Evolutionary conservation across 1,139 yeast species (phyloP).

Genomic region (Candida sp.): DNA sequence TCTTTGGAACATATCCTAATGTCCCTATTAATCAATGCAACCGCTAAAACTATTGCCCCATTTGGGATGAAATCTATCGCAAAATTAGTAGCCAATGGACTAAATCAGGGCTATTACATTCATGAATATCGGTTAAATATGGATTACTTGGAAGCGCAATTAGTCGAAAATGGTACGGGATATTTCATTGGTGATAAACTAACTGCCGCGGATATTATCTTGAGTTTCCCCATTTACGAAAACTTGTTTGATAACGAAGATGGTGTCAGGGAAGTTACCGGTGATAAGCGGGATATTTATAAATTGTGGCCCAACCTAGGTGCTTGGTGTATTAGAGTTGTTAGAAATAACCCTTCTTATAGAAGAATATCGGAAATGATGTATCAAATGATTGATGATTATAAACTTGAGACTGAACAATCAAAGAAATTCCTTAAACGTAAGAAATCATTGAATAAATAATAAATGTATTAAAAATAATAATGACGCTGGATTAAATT

Average conservation of each 20-base stretch:
- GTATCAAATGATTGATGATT: slow-evolving; percentile 23
- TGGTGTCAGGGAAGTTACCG: slow-evolving; percentile 31
- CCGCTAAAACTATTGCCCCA: slow-evolving; percentile 43
- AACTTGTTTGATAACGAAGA: slow-evolving; percentile 40
- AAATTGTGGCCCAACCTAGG: slow-evolving; percentile 28
- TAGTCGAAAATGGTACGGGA: slow-evolving; percentile 38
- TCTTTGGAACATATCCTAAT: slow-evolving; percentile 47
- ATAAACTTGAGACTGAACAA: not conserved
- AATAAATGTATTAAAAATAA: too few relatives aligned
- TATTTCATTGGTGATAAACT: slow-evolving; percentile 54
- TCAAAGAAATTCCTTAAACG: not conserved
- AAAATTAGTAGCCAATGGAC: slow-evolving; percentile 33
- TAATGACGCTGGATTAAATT: too few relatives aligned
- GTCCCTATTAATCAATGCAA: slow-evolving; percentile 37
- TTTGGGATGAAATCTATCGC: slow-evolving; percentile 41
- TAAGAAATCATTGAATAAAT: not conserved
- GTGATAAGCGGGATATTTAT: slow-evolving; percentile 28
- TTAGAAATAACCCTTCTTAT: slow-evolving; percentile 26
- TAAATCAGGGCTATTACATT: slow-evolving; percentile 40
- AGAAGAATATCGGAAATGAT: slow-evolving; percentile 25
- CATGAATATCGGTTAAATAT: slow-evolving; percentile 41
- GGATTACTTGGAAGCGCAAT: slow-evolving; percentile 37
- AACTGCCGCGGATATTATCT: slow-evolving; percentile 58
- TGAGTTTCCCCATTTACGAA: slow-evolving; percentile 44
- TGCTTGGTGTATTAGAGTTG: slow-evolving; percentile 37